Evolutionary conservation across 2,329 filamentous ascomycete species (phyloP).

Genomic region (Xylariaceae sp.): DNA sequence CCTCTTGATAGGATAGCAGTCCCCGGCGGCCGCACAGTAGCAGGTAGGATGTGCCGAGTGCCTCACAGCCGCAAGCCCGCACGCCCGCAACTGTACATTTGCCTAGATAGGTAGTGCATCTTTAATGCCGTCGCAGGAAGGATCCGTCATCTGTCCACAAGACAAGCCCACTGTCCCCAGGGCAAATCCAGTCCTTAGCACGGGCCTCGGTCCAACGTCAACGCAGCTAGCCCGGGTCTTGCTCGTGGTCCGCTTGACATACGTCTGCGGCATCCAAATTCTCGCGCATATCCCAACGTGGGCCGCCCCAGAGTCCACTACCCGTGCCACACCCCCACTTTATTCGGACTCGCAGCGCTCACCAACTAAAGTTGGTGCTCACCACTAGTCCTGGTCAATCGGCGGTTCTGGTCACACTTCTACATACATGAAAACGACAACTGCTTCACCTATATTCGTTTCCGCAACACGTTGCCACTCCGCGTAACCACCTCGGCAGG

Average conservation of each 20-base stretch:
- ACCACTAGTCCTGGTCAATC: too few species aligned
- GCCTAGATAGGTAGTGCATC: background rate
- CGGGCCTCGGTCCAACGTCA: conserved; percentile 2
- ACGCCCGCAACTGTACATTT: conserved; percentile 10
- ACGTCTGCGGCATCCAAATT: conserved; percentile 5
- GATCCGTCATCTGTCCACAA: conserved; percentile 26
- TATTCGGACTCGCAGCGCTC: too few species aligned
- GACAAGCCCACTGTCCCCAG: conserved; percentile 6
- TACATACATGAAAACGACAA: too few species aligned
- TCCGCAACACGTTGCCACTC: too few species aligned
- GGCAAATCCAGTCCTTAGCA: conserved; percentile 17
- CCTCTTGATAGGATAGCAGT: conserved; percentile 6
- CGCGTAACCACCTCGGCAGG: too few species aligned
- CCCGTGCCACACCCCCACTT: too few species aligned
- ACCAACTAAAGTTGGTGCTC: too few species aligned
- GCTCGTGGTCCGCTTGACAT: background rate
- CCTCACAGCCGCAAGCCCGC: conserved; percentile 13
- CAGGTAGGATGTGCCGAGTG: background rate
- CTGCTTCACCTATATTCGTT: too few species aligned
- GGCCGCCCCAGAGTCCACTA: background rate
- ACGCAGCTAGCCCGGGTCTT: background rate
- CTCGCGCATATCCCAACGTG: background rate
- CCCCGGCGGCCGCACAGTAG: background rate
- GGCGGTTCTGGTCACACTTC: too few species aligned
- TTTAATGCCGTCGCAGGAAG: conserved; percentile 22